Conservation (phyloP, 163 green algal species). For the Chloromonas sp. region DNA sequence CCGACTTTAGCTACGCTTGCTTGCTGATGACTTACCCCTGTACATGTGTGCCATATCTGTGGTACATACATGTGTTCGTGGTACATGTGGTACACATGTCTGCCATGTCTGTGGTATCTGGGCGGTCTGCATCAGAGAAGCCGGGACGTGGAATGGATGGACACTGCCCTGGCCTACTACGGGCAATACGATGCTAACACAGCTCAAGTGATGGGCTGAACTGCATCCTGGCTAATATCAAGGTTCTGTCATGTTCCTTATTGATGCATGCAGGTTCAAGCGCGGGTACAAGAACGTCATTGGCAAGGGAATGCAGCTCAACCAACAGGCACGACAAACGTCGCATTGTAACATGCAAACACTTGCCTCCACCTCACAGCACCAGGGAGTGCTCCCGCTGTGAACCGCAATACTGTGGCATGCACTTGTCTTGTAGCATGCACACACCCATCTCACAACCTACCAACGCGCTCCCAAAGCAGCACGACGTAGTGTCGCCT, state of each 20-base stretch:
- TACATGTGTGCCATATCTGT: too few species aligned
- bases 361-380: neutral
- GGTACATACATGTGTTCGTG: too few species aligned
- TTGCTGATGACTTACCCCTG: too few species aligned
- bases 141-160: too few species aligned
- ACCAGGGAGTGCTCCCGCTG: too few species aligned
- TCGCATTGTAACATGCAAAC: neutral
- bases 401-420: neutral
- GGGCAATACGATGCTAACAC: too few species aligned
- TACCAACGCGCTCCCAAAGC: neutral
- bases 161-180: too few species aligned
- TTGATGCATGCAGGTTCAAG: constrained; percentile 57
- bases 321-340: constrained; percentile 30
- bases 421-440: neutral
- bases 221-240: neutral
- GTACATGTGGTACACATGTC: too few species aligned
- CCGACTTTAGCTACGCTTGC: too few species aligned
- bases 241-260: neutral
- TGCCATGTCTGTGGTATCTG: too few species aligned
- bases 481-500: neutral
- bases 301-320: constrained; percentile 82
- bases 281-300: constrained; percentile 98
- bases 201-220: too few species aligned
- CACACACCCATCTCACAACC: neutral
- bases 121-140: too few species aligned